Conservation (phyloP, 768 basidiomycete species). For the Dacryopinax primogenitus region DNA sequence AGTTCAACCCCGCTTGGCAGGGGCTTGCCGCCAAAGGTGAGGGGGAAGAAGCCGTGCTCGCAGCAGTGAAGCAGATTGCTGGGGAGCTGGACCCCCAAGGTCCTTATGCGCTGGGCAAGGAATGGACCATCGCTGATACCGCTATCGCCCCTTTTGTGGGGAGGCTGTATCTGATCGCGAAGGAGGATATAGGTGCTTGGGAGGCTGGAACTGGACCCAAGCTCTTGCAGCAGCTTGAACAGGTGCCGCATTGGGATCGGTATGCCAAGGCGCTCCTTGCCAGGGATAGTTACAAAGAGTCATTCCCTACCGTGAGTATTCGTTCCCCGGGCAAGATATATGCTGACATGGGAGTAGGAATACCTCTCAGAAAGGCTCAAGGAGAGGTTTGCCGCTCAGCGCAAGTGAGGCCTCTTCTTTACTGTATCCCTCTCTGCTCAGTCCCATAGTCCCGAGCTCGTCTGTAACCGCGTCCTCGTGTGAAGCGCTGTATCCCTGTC, state of each 20-base stretch:
- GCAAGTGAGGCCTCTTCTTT: neutral
- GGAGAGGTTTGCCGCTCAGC: neutral
- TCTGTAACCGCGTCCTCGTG: neutral
- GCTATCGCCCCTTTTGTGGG: constrained; percentile 49
- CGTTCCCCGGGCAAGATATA: neutral
- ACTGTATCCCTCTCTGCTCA: neutral
- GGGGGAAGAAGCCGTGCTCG: constrained; percentile 34
- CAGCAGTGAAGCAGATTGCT: constrained; percentile 39
- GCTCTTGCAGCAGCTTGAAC: constrained; percentile 33
- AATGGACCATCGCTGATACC: constrained; percentile 52
- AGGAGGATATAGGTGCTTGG: constrained; percentile 42
- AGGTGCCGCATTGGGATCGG: constrained; percentile 35
- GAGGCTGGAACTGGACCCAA: constrained; percentile 37
- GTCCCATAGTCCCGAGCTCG: neutral
- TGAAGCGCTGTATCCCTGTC: neutral
- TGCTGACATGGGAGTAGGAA: neutral
- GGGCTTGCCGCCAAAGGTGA: constrained; percentile 28
- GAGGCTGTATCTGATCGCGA: constrained; percentile 35
- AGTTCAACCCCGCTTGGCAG: constrained; percentile 32
- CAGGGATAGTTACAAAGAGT: constrained; percentile 43
- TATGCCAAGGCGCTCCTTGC: constrained; percentile 39
- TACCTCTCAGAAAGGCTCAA: neutral
- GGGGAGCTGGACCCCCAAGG: constrained; percentile 37
- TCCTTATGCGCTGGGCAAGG: constrained; percentile 33
- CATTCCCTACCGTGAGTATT: constrained; percentile 26